Conservation (phyloP, 2,329 filamentous ascomycete genomes). For the Fusarium buxicola region DNA sequence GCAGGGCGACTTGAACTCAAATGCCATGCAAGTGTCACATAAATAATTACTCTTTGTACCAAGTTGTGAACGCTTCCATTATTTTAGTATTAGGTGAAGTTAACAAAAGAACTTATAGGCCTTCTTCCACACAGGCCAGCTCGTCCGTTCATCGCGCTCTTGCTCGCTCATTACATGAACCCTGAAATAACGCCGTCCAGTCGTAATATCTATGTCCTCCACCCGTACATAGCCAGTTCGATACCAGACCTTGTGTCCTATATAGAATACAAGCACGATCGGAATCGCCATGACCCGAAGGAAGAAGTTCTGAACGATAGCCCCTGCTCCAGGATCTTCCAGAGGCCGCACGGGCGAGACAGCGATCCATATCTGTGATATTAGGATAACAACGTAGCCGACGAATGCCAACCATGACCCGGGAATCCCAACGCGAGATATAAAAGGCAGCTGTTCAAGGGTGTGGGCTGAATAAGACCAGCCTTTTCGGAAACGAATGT, state of each 20-base stretch:
- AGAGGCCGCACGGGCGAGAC: slow-evolving; percentile 75
- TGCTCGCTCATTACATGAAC: slow-evolving; percentile 80
- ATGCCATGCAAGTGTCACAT: no score
- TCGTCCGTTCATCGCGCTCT: slow-evolving; percentile 77
- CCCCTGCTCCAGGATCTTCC: slow-evolving; percentile 46
- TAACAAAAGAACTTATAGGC: slow-evolving; percentile 79
- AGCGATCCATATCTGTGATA: slow-evolving; percentile 89
- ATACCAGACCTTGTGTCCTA: slow-evolving; percentile 82
- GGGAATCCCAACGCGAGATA: slow-evolving; percentile 77
- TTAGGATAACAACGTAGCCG: slow-evolving; percentile 79
- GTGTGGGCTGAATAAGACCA: slow-evolving; percentile 76
- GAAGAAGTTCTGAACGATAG: slow-evolving; percentile 76
- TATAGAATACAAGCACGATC: slow-evolving; percentile 75
- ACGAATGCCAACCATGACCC: slow-evolving; percentile 84
- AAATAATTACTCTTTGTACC: no score
- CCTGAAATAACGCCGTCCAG: slow-evolving; percentile 86
- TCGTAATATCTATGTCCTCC: slow-evolving; percentile 85
- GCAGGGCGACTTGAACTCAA: no score
- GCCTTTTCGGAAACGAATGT: slow-evolving; percentile 87
- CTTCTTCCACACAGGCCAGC: slow-evolving; percentile 82
- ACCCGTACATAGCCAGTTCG: slow-evolving; percentile 60
- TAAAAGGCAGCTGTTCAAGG: slow-evolving; percentile 82
- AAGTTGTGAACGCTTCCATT: background rate
- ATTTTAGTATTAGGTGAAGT: background rate
- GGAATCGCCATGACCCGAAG: slow-evolving; percentile 75